Evolutionary conservation across 768 basidiomycete species (phyloP).

Genomic region (Pleurotus ostreatus): DNA sequence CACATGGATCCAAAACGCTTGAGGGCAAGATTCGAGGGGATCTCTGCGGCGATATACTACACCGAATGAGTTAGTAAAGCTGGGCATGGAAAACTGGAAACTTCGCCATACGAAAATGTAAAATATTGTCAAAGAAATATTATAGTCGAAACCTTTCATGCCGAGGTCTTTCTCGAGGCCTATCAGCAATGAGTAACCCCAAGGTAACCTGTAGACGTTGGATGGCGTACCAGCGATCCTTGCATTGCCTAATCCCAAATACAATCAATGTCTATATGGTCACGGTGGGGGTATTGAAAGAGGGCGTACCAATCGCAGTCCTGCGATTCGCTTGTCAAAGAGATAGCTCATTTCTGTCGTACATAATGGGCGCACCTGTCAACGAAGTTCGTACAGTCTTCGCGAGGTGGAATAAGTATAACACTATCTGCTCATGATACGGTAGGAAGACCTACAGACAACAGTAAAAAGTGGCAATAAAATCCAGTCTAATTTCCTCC

Average conservation of each 20-base stretch:
- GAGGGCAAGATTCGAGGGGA: conserved; percentile 38
- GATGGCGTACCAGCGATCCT: conserved; percentile 25
- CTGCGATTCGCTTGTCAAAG: conserved; percentile 2
- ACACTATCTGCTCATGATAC: neutral
- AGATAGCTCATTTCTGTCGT: neutral
- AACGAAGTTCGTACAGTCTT: conserved; percentile 35
- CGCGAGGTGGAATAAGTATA: neutral
- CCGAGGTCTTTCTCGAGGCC: conserved; percentile 37
- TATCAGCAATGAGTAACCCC: conserved; percentile 11
- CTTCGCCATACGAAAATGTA: conserved; percentile 29
- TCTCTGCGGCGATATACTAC: conserved; percentile 33
- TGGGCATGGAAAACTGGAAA: neutral
- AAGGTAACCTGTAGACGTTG: neutral
- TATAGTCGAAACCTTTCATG: conserved; percentile 37
- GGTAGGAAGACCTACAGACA: conserved; percentile 26
- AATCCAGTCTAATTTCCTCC: conserved; percentile 29
- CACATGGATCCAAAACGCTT: conserved; percentile 37
- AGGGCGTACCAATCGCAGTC: conserved; percentile 18
- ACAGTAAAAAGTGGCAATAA: conserved; percentile 35
- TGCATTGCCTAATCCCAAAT: conserved; percentile 21
- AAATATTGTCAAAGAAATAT: conserved; percentile 37
- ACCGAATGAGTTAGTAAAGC: neutral
- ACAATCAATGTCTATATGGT: neutral
- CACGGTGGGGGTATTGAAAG: neutral
- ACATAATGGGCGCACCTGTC: conserved; percentile 21